Conservation (phyloP, 2,329 filamentous ascomycete species). For the Pseudocercospora vitis region DNA sequence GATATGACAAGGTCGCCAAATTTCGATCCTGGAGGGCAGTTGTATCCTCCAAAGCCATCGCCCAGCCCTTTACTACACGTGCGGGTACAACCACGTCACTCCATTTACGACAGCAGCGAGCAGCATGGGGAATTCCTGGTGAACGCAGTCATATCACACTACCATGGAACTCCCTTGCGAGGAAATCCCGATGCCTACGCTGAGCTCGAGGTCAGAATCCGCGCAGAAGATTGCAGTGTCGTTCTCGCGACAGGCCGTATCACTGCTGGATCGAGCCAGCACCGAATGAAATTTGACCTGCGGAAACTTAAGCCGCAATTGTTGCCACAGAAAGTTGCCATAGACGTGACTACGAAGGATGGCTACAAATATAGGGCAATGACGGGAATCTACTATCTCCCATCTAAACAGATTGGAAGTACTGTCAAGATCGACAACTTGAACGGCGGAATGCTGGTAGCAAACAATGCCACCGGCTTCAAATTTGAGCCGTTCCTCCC, state of each 20-base stretch:
- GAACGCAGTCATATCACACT: constrained; percentile 43
- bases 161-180: constrained; percentile 30
- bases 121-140: constrained; percentile 44
- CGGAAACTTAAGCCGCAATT: constrained; percentile 27
- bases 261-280: neutral
- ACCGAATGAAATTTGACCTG: constrained; percentile 41
- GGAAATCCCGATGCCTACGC: neutral
- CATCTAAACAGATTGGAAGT: constrained; percentile 46
- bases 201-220: constrained; percentile 24
- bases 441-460: constrained; percentile 48
- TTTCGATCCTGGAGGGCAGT: constrained; percentile 51
- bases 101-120: constrained; percentile 49
- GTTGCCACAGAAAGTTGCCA: constrained; percentile 41
- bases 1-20: constrained; percentile 43
- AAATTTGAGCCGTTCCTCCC: constrained; percentile 47
- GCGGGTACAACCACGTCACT: constrained; percentile 49
- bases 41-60: constrained; percentile 43
- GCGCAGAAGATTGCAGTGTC: constrained; percentile 9
- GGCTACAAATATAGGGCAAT: constrained; percentile 35
- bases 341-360: constrained; percentile 30
- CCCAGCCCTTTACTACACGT: constrained; percentile 44
- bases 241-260: neutral
- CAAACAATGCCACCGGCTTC: constrained; percentile 37
- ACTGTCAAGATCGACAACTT: constrained; percentile 51
- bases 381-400: constrained; percentile 45